These are phyloP conservation scores for Hamamelis virginiana DNA, from an alignment of 164 flowering plant species.

Conservation along the genomic window DNA sequence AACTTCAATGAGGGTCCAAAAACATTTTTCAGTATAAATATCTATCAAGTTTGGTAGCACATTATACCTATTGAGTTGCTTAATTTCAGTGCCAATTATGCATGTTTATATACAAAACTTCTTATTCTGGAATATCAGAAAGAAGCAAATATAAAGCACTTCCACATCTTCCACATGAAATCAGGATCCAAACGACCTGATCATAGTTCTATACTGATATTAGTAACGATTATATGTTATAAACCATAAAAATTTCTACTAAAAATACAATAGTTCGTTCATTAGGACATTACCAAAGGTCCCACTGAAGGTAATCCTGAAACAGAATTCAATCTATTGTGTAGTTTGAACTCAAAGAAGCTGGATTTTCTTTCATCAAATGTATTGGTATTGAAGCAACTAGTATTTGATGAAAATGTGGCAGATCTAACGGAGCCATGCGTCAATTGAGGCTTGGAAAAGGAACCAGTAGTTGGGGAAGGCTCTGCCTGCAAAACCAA, in stretches of 20 bases:
- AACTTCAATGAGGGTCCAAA: too few relatives aligned
- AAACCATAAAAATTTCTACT: background rate
- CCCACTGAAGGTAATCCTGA: constrained; percentile 30
- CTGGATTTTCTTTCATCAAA: constrained; percentile 40
- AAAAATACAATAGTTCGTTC: constrained; percentile 1
- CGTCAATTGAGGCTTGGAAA: constrained; percentile 42
- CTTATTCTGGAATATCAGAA: background rate
- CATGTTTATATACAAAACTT: background rate
- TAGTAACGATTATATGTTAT: background rate
- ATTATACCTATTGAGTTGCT: background rate
- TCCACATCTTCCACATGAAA: background rate
- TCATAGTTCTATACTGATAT: background rate
- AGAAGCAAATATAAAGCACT: constrained; percentile 4
- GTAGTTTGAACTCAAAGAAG: constrained; percentile 73
- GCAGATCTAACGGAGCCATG: constrained; percentile 29
- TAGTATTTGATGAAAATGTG: constrained; percentile 26
- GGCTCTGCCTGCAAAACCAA: constrained; percentile 62
- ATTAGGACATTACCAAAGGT: constrained; percentile 44
- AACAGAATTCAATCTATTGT: constrained; percentile 24
- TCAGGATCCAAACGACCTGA: background rate
- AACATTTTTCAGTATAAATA: too few relatives aligned
- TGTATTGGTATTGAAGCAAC: constrained; percentile 26
- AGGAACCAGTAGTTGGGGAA: constrained; percentile 90
- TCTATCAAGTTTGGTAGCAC: background rate
- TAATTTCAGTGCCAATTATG: background rate